Conservation (phyloP, 805 yeast genomes). For the Kluyveromyces wickerhamii region DNA sequence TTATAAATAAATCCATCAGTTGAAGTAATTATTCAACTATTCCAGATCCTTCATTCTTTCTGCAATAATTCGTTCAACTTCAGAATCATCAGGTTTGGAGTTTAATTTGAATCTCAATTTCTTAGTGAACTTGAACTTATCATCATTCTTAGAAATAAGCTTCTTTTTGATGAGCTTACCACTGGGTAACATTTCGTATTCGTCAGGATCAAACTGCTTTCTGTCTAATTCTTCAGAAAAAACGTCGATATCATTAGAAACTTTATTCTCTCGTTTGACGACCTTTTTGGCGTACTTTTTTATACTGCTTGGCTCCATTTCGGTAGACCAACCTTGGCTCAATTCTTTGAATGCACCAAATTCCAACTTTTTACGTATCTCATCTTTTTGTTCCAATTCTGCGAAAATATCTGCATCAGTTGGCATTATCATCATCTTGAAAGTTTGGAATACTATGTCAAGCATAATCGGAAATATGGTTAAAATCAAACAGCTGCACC, state of each 20-base stretch:
- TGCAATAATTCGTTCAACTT: constrained; percentile 48
- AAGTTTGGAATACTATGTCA: constrained; percentile 56
- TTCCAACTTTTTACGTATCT: constrained; percentile 64
- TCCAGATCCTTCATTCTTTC: constrained; percentile 36
- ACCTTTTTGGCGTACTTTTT: constrained; percentile 22
- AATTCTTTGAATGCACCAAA: constrained; percentile 63
- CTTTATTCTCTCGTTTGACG: constrained; percentile 1
- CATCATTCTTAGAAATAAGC: constrained; percentile 7
- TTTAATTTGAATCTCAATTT: constrained; percentile 32
- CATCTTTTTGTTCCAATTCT: constrained; percentile 60
- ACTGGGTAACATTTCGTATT: constrained; percentile 61
- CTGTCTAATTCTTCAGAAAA: constrained; percentile 1
- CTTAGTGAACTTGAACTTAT: constrained; percentile 21
- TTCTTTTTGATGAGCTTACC: constrained; percentile 50
- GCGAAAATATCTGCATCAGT: constrained; percentile 77
- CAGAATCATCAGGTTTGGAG: constrained; percentile 27
- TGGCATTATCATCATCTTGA: constrained; percentile 50
- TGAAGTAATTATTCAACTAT: constrained; percentile 6
- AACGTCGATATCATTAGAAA: background rate
- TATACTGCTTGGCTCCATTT: constrained; percentile 36
- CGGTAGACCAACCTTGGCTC: constrained; percentile 71
- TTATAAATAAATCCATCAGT: background rate
- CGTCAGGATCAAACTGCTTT: constrained; percentile 18
- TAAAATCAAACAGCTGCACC: constrained; percentile 66
- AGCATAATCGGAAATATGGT: constrained; percentile 51